Base-by-base conservation (phyloP, 805 yeast species). In the Hanseniaspora lindneri region DNA sequence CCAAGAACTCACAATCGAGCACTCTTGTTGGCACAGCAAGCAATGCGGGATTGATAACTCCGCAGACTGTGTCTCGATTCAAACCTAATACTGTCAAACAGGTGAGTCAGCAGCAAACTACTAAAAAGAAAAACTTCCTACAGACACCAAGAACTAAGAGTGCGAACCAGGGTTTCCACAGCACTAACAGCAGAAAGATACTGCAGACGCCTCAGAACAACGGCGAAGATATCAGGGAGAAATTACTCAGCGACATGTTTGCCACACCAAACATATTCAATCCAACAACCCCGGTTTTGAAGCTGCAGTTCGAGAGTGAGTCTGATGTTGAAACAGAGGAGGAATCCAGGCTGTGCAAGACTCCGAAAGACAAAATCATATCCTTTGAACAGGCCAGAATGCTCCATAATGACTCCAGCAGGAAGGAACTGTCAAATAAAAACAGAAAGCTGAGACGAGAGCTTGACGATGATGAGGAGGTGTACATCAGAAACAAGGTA, bases 291-390 rank as follows among this genome's bases (percentile, higher is more conserved):
- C 50, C 55, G 23, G 53, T 56, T 19, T 47, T 53, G 29, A 48
- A 54, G 16, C 42, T 25, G 23, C 46, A 39, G 10, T 44, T 34
- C n/a, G 50, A 43, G 36, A 53, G 54, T 20, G 57, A 54, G 13
- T 51, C 54, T 2, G 55, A 55, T 7, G 53, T 41, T 20, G 48
- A 47, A 8, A 54, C 41, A n/a, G 25, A 28, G 23, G 8, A 6
- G 16, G 4, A 27, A 9, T 11, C 3, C 7, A 27, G 20, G 17
- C 53, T 41, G 9, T 63, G 64, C 1, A 60, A 60, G 2, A 68
- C 73, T 0, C 73, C 73, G 10, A 56, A 60, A 37, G 61, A 61
- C 34, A 61, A 60, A 37, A 40, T 67, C 3, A 62, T 66, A 9
- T 58, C 66, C 4, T 57, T 57, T 36, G 60, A 61, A 17, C 50